Evolutionary conservation across 345 rosid genomes (phyloP).

Genomic region (Triadica sebifera): DNA sequence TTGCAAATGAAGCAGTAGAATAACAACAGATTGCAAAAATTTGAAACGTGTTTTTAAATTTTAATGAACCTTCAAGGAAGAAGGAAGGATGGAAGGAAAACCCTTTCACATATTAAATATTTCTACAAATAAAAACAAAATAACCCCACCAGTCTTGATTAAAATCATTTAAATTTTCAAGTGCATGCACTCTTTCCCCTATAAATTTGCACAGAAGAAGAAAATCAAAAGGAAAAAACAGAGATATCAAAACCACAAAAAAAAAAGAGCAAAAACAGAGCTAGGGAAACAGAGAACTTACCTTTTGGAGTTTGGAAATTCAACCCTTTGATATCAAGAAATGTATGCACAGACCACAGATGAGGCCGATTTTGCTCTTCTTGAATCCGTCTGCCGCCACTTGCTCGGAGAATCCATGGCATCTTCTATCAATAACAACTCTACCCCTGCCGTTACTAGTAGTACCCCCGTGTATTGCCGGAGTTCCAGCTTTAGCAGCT

Average conservation of each 20-base stretch:
- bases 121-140: background rate
- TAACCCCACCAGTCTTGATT: background rate
- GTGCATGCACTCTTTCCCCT: conserved; percentile 37
- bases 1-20: background rate
- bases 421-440: conserved; percentile 6
- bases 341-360: conserved; percentile 41
- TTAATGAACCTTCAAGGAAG: conserved; percentile 13
- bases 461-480: conserved; percentile 41
- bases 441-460: conserved; percentile 17
- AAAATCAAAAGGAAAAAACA: too few species aligned
- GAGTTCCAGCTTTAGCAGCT: conserved; percentile 62
- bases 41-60: conserved; percentile 12
- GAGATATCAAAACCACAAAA: background rate
- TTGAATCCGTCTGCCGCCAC: conserved; percentile 55
- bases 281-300: too few species aligned
- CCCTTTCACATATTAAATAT: background rate
- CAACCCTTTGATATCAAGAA: too few species aligned
- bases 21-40: background rate
- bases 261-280: background rate
- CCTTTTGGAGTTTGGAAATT: too few species aligned
- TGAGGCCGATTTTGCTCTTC: conserved; percentile 46
- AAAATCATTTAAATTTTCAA: background rate
- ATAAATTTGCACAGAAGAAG: conserved; percentile 10
- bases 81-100: background rate
- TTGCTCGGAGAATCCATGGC: conserved; percentile 48